Percentiles rank a stretch among this genome's conserved stretches.
Evolutionary conservation across 1,139 yeast species (phyloP).

Genomic region (Yamadazyma spencermartinsiae): DNA sequence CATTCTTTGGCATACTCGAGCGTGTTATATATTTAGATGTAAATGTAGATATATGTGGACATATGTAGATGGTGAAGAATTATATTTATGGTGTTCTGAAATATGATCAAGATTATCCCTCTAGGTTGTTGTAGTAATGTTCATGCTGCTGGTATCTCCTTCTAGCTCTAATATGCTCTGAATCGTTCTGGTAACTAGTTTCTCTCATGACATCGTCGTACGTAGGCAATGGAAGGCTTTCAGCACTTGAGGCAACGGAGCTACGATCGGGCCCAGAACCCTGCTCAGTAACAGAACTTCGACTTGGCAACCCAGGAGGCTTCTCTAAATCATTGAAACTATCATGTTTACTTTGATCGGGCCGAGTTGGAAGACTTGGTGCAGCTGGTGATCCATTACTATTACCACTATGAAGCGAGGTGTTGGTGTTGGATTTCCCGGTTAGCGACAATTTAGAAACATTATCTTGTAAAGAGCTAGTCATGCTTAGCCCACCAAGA

Average conservation of each 20-base stretch:
- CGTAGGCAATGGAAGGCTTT: slow-evolving; percentile 28
- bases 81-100: too few relatives aligned
- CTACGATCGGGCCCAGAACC: slow-evolving; percentile 2
- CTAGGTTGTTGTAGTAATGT: slow-evolving; percentile 30
- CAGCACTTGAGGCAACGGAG: slow-evolving; percentile 8
- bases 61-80: too few relatives aligned
- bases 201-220: slow-evolving; percentile 39
- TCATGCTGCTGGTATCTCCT: slow-evolving; percentile 41
- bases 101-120: slow-evolving; percentile 9
- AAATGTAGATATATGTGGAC: too few relatives aligned
- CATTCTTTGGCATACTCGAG: too few relatives aligned
- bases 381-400: slow-evolving; percentile 1
- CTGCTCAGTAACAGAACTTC: neutral
- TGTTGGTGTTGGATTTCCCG: neutral
- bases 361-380: slow-evolving; percentile 5
- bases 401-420: slow-evolving; percentile 1
- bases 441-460: neutral
- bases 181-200: slow-evolving; percentile 25
- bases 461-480: slow-evolving; percentile 20
- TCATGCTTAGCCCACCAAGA: slow-evolving; percentile 42
- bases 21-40: too few relatives aligned
- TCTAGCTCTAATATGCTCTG: slow-evolving; percentile 32
- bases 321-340: neutral
- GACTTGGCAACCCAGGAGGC: neutral
- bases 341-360: neutral